These are phyloP conservation scores for Verticillium zaregamsianum DNA, from an alignment of 2,329 filamentous ascomycete genomes.

Conservation along the genomic window DNA sequence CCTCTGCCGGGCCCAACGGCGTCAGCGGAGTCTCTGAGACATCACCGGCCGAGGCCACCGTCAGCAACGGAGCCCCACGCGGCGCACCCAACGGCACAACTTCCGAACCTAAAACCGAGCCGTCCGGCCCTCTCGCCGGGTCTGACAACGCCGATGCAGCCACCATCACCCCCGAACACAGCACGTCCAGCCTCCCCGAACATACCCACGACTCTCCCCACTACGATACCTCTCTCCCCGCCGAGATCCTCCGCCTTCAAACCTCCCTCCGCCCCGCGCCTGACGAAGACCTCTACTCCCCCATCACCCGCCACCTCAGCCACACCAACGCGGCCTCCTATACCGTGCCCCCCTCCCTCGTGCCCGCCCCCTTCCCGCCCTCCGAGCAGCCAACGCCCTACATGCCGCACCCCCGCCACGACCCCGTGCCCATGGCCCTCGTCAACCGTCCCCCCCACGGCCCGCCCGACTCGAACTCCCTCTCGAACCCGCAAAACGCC, in stretches of 20 bases:
- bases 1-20: neutral
- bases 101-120: neutral
- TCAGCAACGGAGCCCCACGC: neutral
- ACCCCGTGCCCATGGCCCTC: constrained; percentile 65
- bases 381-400: constrained; percentile 62
- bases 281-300: constrained; percentile 50
- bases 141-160: neutral
- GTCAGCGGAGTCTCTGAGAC: neutral
- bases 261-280: constrained; percentile 44
- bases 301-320: constrained; percentile 63
- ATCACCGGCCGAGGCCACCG: neutral
- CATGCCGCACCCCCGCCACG: constrained; percentile 47
- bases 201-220: constrained; percentile 57
- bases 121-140: neutral
- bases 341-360: neutral
- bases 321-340: constrained; percentile 16
- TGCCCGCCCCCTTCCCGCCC: neutral
- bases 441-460: constrained; percentile 68
- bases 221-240: constrained; percentile 58
- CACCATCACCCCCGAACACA: neutral
- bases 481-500: constrained; percentile 69
- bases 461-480: constrained; percentile 53
- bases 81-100: neutral
- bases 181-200: constrained; percentile 37
- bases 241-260: constrained; percentile 60